Evolutionary conservation across 139 green algal genomes (phyloP).

Genomic region (Closterium sp.): DNA sequence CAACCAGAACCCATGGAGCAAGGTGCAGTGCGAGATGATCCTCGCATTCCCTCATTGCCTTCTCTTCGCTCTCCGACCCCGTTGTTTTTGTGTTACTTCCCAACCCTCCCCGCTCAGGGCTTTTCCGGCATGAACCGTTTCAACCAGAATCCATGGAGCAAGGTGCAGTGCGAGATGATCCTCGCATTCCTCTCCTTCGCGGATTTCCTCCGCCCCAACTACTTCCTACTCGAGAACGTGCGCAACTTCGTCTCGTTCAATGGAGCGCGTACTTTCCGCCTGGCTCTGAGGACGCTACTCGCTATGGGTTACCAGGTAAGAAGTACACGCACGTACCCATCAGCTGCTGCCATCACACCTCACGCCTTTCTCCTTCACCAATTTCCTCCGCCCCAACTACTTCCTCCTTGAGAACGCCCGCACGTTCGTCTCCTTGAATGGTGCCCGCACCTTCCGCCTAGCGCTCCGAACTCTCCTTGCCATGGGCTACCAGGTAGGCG

Average conservation of each 20-base stretch:
- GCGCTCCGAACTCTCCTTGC: conserved; percentile 86
- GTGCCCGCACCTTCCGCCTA: conserved; percentile 88
- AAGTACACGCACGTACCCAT: no score
- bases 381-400: conserved; percentile 91
- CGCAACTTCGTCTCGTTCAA: conserved; percentile 96
- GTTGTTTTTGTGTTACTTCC: conserved; percentile 82
- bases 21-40: conserved; percentile 95
- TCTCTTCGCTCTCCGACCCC: conserved; percentile 83
- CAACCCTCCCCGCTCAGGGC: conserved; percentile 71
- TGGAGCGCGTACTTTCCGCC: conserved; percentile 88
- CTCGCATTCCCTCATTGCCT: conserved; percentile 75
- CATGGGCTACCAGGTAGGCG: conserved; percentile 87
- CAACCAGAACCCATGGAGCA: conserved; percentile 93
- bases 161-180: conserved; percentile 96
- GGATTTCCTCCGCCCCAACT: conserved; percentile 91
- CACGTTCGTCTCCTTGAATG: conserved; percentile 96
- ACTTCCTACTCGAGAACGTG: conserved; percentile 97
- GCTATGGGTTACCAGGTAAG: conserved; percentile 98
- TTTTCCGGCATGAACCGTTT: conserved; percentile 99
- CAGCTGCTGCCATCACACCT: not conserved
- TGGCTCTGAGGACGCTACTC: conserved; percentile 85
- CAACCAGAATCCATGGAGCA: conserved; percentile 94
- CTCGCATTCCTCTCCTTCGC: conserved; percentile 86
- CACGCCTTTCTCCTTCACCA: conserved; percentile 72
- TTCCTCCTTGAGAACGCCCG: conserved; percentile 97